Evolutionary conservation across 2,329 filamentous ascomycete species (phyloP).

Genomic region (Colletotrichum sublineola): DNA sequence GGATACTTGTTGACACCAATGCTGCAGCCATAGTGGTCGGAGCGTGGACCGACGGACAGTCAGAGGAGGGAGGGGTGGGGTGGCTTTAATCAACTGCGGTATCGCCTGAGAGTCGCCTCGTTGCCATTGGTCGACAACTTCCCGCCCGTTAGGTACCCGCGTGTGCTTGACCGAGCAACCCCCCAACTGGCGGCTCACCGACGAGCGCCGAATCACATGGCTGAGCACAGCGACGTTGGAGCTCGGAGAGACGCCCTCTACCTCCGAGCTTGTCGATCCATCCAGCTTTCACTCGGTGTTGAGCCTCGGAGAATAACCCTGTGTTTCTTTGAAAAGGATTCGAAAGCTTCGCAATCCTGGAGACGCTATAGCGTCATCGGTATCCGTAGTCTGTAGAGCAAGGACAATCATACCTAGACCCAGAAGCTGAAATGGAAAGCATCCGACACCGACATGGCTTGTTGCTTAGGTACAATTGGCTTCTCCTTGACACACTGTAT

Average conservation of each 20-base stretch:
- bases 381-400: background rate
- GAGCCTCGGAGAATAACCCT: constrained; percentile 2
- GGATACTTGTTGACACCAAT: no score
- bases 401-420: background rate
- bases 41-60: constrained; percentile 14
- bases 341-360: background rate
- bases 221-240: background rate
- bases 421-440: background rate
- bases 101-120: background rate
- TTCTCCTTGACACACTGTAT: background rate
- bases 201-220: background rate
- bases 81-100: constrained; percentile 17
- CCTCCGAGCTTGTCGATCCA: constrained; percentile 25
- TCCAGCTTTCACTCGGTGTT: background rate
- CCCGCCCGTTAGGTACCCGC: background rate
- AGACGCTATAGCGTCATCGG: background rate
- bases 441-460: background rate
- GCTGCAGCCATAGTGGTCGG: background rate
- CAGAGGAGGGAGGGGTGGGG: no score
- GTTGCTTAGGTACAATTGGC: background rate
- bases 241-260: background rate
- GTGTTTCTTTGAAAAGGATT: background rate
- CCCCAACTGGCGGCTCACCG: background rate
- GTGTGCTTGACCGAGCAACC: background rate
- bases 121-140: constrained; percentile 1